Conservation (phyloP, 75 land plant species). For the Isoetes taiwanensis region DNA sequence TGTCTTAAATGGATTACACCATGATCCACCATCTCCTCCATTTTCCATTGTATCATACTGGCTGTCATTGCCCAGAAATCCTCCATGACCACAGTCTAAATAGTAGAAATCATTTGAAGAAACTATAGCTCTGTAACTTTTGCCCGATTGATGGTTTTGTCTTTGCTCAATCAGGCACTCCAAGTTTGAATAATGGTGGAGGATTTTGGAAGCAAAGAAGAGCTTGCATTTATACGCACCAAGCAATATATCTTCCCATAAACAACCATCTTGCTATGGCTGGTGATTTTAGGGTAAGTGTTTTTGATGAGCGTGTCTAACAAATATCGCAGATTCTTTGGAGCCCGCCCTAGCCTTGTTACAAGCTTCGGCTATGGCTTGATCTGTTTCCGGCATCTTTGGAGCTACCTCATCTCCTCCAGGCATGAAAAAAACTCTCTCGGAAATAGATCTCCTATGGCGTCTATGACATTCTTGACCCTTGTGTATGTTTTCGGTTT, state of each 20-base stretch:
- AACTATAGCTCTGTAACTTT: slow-evolving; percentile 73
- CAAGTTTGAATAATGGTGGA: slow-evolving; percentile 72
- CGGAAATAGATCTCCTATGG: slow-evolving; percentile 51
- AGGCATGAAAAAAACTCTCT: slow-evolving; percentile 45
- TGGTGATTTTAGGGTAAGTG: slow-evolving; percentile 40
- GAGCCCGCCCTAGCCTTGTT: too few relatives aligned
- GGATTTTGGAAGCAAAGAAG: slow-evolving; percentile 38
- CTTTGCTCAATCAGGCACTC: slow-evolving; percentile 65
- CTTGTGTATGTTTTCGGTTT: slow-evolving; percentile 58
- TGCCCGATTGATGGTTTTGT: slow-evolving; percentile 42
- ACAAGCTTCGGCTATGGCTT: too few relatives aligned
- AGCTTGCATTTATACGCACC: slow-evolving; percentile 37
- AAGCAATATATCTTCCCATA: slow-evolving; percentile 84
- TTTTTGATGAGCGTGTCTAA: slow-evolving; percentile 41
- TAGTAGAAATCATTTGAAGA: slow-evolving; percentile 76
- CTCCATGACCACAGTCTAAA: slow-evolving; percentile 86
- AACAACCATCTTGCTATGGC: slow-evolving; percentile 38
- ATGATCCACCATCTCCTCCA: slow-evolving; percentile 59
- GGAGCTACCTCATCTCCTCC: slow-evolving; percentile 73
- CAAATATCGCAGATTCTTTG: too few relatives aligned
- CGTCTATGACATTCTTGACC: slow-evolving; percentile 40
- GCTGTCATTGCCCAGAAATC: slow-evolving; percentile 42
- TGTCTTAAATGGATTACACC: slow-evolving; percentile 83
- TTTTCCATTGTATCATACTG: too few relatives aligned
- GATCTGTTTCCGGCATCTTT: slow-evolving; percentile 18